Percentiles rank a stretch among this genome's conserved stretches.
Conservation (phyloP, 176 grass and related monocot genomes). For the Calamus simplicifolius region DNA sequence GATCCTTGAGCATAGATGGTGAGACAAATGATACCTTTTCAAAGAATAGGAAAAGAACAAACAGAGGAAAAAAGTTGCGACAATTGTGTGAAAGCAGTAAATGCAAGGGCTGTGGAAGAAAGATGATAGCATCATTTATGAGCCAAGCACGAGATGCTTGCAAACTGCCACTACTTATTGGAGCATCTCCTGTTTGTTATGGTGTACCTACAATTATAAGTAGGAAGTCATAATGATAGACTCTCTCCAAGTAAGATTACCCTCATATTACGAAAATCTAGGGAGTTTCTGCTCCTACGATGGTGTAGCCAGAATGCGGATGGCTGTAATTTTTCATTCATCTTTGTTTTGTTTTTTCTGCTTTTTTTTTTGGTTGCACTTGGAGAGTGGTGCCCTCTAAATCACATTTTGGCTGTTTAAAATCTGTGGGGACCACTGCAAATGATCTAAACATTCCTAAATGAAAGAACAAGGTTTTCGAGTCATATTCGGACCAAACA, state of each 20-base stretch:
- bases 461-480: too few species aligned
- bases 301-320: too few species aligned
- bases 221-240: conserved; percentile 31
- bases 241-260: background rate
- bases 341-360: too few species aligned
- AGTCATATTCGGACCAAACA: too few species aligned
- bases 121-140: conserved; percentile 50
- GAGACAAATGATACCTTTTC: conserved; percentile 9
- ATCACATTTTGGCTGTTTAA: too few species aligned
- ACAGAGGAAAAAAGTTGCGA: conserved; percentile 9
- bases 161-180: conserved; percentile 51
- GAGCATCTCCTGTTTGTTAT: conserved; percentile 84
- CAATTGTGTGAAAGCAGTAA: conserved; percentile 16
- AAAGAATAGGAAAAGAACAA: conserved; percentile 34
- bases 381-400: too few species aligned
- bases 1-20: conserved; percentile 31
- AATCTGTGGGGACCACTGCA: too few species aligned
- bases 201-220: conserved; percentile 64
- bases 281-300: too few species aligned
- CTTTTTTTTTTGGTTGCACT: too few species aligned
- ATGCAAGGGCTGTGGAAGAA: conserved; percentile 22
- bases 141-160: conserved; percentile 69
- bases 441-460: too few species aligned
- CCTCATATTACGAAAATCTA: too few species aligned
- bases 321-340: too few species aligned